Evolutionary conservation across 331 rosid species (phyloP), one percentile per base, ranked within the genome.

Genomic region (Cydonia oblonga): DNA sequence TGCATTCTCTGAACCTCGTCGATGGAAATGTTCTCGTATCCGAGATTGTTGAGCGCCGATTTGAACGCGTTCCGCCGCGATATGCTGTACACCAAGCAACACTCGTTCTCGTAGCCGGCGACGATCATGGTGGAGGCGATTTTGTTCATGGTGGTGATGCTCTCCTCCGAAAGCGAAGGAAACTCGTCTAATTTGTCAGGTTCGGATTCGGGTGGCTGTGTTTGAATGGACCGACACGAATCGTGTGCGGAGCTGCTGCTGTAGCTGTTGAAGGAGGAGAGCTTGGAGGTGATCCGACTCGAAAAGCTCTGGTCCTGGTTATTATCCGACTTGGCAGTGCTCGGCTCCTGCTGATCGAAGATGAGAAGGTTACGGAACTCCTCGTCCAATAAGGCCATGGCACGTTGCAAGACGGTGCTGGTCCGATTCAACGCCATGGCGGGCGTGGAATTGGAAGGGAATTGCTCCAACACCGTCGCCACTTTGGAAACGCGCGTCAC

Each of bases 1-100:
- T 78, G 75, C 95, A 82, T 90, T 75, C 52, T 79, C 44, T 82
- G 89, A 9, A 92, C 60, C 13, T 90, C 97, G 30, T 90, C 96
- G 68, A 85, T 84, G 82, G 79, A 78, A 22, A 78, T n/a, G 16
- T 8, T 73, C 6, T 68, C 78, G 46, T 81, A 81, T 2, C 96
- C 92, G 2, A 88, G 61, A 18, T 78, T 70, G 44, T 66, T 79
- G 25, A 92, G 30, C 0, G 59, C 75, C 2, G 53, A 33, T 73
- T 77, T 82, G 78, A 92, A 92, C 2, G 90, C 81, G 28, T 4
- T 80, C 30, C 85, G 82, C 75, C 96, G 66, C 8, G 73, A 84
- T 40, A 67, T 29, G 60, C 76, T 64, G 69, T 83, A 86, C 14
- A 81, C 63, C 87, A 90, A 72, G 80, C 68, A 74, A 23, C 93